Evolutionary conservation across 2,329 filamentous ascomycete genomes (phyloP).

Genomic region (Nemania sp.): DNA sequence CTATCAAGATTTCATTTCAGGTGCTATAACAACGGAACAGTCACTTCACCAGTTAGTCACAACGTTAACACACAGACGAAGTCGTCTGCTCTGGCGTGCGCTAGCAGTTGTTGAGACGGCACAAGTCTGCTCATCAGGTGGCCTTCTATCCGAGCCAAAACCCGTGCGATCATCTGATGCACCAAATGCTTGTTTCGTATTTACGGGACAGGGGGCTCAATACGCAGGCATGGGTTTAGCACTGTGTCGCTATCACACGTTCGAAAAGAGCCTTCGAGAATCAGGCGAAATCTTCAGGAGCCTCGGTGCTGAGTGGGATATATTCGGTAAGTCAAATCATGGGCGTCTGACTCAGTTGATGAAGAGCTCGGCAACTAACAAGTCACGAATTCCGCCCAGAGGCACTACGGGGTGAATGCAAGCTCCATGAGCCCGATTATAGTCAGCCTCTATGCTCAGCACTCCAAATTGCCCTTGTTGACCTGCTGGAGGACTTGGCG

Average conservation of each 20-base stretch:
- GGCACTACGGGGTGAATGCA: slow-evolving; percentile 18
- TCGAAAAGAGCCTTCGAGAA: neutral
- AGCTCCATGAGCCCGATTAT: slow-evolving; percentile 25
- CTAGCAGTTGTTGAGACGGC: neutral
- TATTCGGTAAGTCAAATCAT: neutral
- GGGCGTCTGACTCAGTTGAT: neutral
- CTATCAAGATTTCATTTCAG: too few relatives aligned
- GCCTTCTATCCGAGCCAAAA: too few relatives aligned
- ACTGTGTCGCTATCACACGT: slow-evolving; percentile 31
- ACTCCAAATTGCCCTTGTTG: slow-evolving; percentile 35
- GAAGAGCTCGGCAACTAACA: neutral
- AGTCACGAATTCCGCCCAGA: neutral
- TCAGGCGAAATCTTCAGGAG: neutral
- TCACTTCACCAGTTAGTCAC: too few relatives aligned
- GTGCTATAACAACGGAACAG: too few relatives aligned
- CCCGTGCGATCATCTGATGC: neutral
- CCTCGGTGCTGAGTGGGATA: neutral
- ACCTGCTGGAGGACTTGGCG: neutral
- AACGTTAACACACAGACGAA: too few relatives aligned
- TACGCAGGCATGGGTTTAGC: neutral
- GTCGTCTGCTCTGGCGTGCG: too few relatives aligned
- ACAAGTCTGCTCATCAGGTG: neutral
- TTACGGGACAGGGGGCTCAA: slow-evolving; percentile 14
- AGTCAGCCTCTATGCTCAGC: slow-evolving; percentile 37
- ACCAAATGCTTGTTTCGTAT: neutral